Evolutionary conservation across 495 filamentous ascomycete genomes (phyloP).

Genomic region (Penicillium arizonense): DNA sequence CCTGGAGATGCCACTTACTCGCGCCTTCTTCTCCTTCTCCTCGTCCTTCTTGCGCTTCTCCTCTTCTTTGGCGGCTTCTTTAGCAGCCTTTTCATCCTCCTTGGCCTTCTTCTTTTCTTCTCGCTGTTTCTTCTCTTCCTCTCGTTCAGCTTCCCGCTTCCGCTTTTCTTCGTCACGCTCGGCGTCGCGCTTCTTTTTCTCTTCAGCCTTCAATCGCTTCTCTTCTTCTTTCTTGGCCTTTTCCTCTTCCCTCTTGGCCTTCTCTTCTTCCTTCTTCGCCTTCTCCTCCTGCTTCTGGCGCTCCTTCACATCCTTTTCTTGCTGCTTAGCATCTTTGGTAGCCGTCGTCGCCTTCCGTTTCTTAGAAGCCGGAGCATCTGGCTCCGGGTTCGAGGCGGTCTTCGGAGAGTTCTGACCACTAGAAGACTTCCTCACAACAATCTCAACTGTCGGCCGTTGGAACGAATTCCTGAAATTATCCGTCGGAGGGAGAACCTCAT

Average conservation of each 20-base stretch:
- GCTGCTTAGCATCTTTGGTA: conserved; percentile 52
- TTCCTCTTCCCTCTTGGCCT: conserved; percentile 46
- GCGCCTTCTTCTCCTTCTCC: conserved; percentile 66
- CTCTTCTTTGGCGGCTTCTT: conserved; percentile 54
- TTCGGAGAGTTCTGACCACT: background rate
- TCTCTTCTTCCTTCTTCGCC: conserved; percentile 44
- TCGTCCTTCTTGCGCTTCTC: conserved; percentile 60
- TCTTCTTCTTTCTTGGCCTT: conserved; percentile 43
- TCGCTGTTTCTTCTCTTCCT: conserved; percentile 33
- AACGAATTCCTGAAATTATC: background rate
- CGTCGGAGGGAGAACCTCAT: background rate
- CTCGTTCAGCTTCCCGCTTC: conserved; percentile 14
- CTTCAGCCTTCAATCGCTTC: conserved; percentile 40
- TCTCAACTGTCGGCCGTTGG: conserved; percentile 5
- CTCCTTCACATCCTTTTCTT: conserved; percentile 56
- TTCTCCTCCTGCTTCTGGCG: conserved; percentile 41
- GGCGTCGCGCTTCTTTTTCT: conserved; percentile 43
- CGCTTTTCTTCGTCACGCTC: conserved; percentile 50
- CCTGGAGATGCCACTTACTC: conserved; percentile 40
- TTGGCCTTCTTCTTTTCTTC: conserved; percentile 57
- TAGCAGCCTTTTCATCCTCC: conserved; percentile 59
- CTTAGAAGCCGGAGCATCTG: conserved; percentile 31
- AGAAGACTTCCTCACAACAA: background rate
- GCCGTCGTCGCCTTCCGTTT: conserved; percentile 53
- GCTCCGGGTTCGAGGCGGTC: conserved; percentile 4